Base-by-base conservation (phyloP, 2,329 filamentous ascomycete genomes). In the Dothiorella sarmentorum region DNA sequence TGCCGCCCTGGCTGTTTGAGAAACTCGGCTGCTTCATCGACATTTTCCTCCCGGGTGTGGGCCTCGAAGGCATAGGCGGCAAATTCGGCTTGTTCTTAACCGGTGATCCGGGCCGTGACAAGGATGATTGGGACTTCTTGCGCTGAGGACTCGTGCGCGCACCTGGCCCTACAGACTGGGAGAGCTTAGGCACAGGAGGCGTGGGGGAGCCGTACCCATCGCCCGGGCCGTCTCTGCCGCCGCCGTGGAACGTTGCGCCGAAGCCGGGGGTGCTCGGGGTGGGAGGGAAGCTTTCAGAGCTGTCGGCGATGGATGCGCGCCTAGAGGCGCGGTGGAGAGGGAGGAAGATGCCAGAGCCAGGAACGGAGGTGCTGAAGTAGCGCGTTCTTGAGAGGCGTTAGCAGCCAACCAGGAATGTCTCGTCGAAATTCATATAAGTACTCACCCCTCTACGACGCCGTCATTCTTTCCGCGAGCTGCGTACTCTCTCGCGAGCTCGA, bases 371-470 rank as follows among this genome's bases (percentile, higher is more conserved):
- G 33, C 80, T 81, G 72, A 99, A 99, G 75, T 99, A 99, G 58
- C 78, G 78, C 60, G 78, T 79, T 38, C 80, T 81, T 64, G 53
- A 17, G 42, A 24, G 15, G 26, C 24, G 33, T 40, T 43, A 53
- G 29, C 55, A 26, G 38, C 10, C 29, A 27, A 49, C 33, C 29
- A 9, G 35, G 38, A 45, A 55, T 53, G 49, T 18, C n/a, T 29
- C 6, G 20, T 53, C 33, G 33, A 20, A 9, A 22, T 18, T 15
- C 22, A 24, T 22, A 53, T 40, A 18, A 27, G 11, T 20, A 69
- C 84, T 75, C 81, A 93, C 90, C 93, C 94, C 66, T 97, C 93
- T 57, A 97, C 94, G 73, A 96, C 92, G 63, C 94, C 94, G 68
- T 84, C 95, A 70, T 99, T 99, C 80, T 99, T 99, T 31, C 94